Base-by-base conservation (phyloP, 441 rosid genomes). In the Brassica hybrid region DNA sequence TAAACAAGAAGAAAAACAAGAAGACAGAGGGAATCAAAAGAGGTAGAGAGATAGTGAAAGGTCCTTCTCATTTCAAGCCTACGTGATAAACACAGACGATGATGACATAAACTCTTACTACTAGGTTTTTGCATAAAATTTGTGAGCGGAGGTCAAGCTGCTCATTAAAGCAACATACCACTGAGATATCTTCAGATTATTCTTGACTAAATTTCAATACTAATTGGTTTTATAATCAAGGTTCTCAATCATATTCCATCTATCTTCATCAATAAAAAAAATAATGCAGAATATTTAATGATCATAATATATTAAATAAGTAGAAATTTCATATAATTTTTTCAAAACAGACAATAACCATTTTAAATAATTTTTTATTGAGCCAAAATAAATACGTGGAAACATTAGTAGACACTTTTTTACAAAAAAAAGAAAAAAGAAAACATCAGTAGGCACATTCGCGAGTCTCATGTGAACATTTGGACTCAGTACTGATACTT, bases 81-180 rank as follows among this genome's bases (percentile, higher is more conserved):
- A n/a, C n/a, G 78, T 63, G 64, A 79, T 25, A 79, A 78, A 67
- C 76, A 72, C 77, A 78, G 74, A 73, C 61, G 69, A 70, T 45
- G 76, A 79, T 79, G 82, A 64, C 72, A 79, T 79, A 63, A 79
- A 63, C 67, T 65, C 63, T 71, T 65, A 65, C 64, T 59, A 23
- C 25, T 67, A 60, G 62, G 78, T n/a, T n/a, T 67, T 74, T 52
- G 54, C 23, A 7, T n/a, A 16, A 54, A n/a, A 14, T 19, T 56
- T 79, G 82, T 79, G 73, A 79, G 82, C 82, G 79, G 75, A 74
- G 82, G 76, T 79, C 79, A 79, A 69, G 79, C 79, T 79, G 82
- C 64, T 70, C 76, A n/a, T 65, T 27, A 74, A 79, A 79, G 82
- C 73, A 74, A 74, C 82, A 65, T 79, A 65, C 79, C 79, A 70